Percentiles rank a stretch among this genome's conserved stretches.
Conservation (phyloP, 2,329 filamentous ascomycete genomes). For the Aspergillus carbonarius region DNA sequence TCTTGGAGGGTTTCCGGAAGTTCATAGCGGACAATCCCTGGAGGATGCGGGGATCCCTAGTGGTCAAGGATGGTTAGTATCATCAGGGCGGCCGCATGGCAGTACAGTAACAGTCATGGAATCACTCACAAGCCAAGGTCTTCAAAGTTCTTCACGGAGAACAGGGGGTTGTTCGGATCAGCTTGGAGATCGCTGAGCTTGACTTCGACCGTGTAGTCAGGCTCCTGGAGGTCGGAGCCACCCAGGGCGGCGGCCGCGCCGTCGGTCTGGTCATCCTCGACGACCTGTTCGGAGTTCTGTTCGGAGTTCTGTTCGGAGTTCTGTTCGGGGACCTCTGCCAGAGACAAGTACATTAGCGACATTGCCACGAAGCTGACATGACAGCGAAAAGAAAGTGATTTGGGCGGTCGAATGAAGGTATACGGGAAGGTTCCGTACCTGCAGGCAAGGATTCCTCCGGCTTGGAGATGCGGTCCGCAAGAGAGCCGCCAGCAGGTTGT, state of each 20-base stretch:
- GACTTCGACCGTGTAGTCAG: constrained; percentile 85
- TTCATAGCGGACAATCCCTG: constrained; percentile 77
- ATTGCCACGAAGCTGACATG: not conserved
- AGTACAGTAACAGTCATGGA: not conserved
- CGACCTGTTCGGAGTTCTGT: constrained; percentile 16
- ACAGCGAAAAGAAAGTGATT: constrained; percentile 12
- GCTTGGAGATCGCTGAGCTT: constrained; percentile 86
- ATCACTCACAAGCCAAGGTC: constrained; percentile 75
- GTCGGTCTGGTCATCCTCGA: constrained; percentile 36
- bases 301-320: not conserved
- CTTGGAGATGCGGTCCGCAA: constrained; percentile 51
- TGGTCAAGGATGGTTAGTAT: constrained; percentile 4
- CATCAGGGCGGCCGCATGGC: not conserved
- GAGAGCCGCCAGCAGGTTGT: constrained; percentile 38
- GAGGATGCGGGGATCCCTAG: constrained; percentile 63
- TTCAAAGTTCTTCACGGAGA: constrained; percentile 79
- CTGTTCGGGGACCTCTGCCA: constrained; percentile 12
- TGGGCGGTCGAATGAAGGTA: constrained; percentile 14
- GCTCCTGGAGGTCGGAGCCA: constrained; percentile 63
- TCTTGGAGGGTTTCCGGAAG: constrained; percentile 95
- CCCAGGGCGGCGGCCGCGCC: constrained; percentile 38
- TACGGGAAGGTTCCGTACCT: constrained; percentile 28
- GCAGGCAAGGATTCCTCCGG: constrained; percentile 32
- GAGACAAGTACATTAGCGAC: constrained; percentile 17
- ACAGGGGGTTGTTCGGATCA: constrained; percentile 82